Evolutionary conservation across 2,329 filamentous ascomycete genomes (phyloP), one percentile per base, ranked within the genome.

Genomic region (Berkeleyomyces basicola): DNA sequence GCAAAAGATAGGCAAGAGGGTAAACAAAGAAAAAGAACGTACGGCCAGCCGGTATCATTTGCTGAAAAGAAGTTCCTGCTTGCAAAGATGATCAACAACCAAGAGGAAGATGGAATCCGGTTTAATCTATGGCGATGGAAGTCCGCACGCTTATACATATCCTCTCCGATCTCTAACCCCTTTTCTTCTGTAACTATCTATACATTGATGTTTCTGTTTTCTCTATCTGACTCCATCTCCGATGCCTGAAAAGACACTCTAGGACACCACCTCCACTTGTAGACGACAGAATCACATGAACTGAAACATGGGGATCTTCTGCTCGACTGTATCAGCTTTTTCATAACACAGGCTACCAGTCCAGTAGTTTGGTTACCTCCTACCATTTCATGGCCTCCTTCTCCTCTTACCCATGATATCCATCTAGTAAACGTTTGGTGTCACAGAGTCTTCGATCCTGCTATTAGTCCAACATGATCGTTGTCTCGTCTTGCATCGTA

Each of bases 61-160:
- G 44, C 33, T 11, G 16, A 23, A 23, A 49, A 23, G 9, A 62
- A 10, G 31, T 58, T 23, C 23, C 23, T 23, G 23, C 61, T 58
- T 39, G 39, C 59, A 58, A 62, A 47, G 60, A 33, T 23, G 36
- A 51, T n/a, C 33, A 63, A 58, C 59, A 39, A 58, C 49, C 16
- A 33, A 60, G 14, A 62, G 14, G 37, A 58, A 60, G 33, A 55
- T 51, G 58, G 16, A 60, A 46, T n/a, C 16, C 51, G 4, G 14
- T 7, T 55, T 39, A 6, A 36, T 16, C 5, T 7, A 31, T 11
- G 39, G 31, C 7, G 60, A 23, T 33, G 31, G 23, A 44, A 36
- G 44, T 10, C 7, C 6, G 1, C 14, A 11, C 31, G 42, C 42
- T 53, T 61, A 55, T 23, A 36, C 40, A 16, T n/a, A n/a, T 23